Base-by-base conservation (phyloP, 1,139 yeast genomes). In the Zygoascus sp. region DNA sequence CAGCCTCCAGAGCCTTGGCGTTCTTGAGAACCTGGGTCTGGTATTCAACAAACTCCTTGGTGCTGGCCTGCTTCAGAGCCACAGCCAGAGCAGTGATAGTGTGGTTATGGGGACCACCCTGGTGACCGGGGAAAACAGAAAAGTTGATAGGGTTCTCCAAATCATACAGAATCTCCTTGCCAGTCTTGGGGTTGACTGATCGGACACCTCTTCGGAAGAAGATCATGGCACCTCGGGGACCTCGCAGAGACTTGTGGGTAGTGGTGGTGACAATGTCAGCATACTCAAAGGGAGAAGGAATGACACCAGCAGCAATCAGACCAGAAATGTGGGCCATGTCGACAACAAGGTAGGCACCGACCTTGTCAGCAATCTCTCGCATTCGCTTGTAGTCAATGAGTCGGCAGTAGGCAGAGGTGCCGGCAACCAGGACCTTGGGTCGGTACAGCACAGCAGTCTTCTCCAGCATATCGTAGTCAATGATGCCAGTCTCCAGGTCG, bases 311-410 rank as follows among this genome's bases (percentile, higher is more conserved):
- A 53, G 96, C 84, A 53, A 90, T 88, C 58, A 90, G 76, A 58
- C 97, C 97, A 25, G 96, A 87, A 58, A 87, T 90, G 66, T 90
- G 97, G 43, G 97, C 97, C 97, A 90, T 90, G 68, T 90, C 97
- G 52, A 87, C 82, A 65, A 90, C 75, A 54, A 90, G 76, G 69
- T 88, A 89, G 45, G 97, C 97, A 53, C 95, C 95, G 55, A 90
- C 95, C 65, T 80, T 83, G 69, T 88, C 94, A 50, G 97, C 95
- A 58, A 90, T 90, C 61, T 81, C 76, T 61, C 81, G 80, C 83
- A 90, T 86, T 72, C 92, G 81, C 69, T 77, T 79, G 77, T 90
- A 90, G 71, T 90, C 97, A 60, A 90, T 81, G 56, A 86, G 73
- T 68, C 97, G 80, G 53, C 96, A 85, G 72, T 90, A 90, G 42